Percentiles rank a stretch among this genome's conserved stretches.
Conservation (phyloP, 129 eudicot species). For the Gnaphalium uliginosum region DNA sequence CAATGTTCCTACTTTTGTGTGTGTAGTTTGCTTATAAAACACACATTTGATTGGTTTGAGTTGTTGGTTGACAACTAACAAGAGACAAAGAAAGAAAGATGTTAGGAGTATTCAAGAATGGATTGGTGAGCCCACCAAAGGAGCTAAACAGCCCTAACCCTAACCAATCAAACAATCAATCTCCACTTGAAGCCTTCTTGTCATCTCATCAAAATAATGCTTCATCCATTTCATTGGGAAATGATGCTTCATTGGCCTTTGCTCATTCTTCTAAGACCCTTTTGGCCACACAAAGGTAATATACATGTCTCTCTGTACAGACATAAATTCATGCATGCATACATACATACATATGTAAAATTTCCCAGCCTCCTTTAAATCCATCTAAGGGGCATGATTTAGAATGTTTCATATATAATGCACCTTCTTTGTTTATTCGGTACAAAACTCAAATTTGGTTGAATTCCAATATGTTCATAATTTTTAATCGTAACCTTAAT, state of each 20-base stretch:
- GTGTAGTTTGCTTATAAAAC: slow-evolving; percentile 24
- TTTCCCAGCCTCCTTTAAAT: not conserved
- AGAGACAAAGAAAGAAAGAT: slow-evolving; percentile 29
- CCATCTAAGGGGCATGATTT: not conserved
- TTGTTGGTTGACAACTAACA: slow-evolving; percentile 23
- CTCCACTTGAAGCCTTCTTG: slow-evolving; percentile 51
- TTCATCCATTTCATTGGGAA: slow-evolving; percentile 53
- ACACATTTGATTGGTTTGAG: slow-evolving; percentile 26
- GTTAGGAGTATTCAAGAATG: slow-evolving; percentile 92
- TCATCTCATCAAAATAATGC: slow-evolving; percentile 47
- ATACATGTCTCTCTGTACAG: not conserved
- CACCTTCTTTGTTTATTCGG: not conserved
- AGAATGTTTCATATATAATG: not conserved
- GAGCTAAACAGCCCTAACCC: slow-evolving; percentile 71
- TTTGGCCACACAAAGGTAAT: slow-evolving; percentile 58
- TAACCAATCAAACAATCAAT: slow-evolving; percentile 29
- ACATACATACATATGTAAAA: not conserved
- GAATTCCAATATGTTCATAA: not conserved
- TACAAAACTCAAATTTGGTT: not conserved
- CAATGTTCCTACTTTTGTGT: slow-evolving; percentile 36
- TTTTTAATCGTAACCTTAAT: not conserved
- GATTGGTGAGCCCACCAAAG: slow-evolving; percentile 76
- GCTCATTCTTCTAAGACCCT: slow-evolving; percentile 52
- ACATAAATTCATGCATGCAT: not conserved
- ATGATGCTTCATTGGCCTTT: slow-evolving; percentile 66